Conservation (phyloP, 139 green algal species). For the Chlamydomonas incerta region DNA sequence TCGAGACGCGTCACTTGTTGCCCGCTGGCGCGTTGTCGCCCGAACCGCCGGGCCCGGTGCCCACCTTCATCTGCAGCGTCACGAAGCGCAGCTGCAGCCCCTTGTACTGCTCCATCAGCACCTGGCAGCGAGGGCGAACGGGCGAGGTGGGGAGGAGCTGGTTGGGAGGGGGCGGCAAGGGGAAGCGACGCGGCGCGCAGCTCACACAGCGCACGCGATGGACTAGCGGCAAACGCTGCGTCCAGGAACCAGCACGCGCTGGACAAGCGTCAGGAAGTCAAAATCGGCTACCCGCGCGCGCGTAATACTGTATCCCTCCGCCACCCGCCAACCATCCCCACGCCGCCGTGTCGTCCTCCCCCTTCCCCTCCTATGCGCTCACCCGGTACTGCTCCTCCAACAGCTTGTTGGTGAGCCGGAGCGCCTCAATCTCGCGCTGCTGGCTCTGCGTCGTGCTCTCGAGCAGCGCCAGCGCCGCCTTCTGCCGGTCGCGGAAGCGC, state of each 20-base stretch:
- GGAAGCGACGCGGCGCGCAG: too few species aligned
- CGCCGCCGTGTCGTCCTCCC: background rate
- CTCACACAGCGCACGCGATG: too few species aligned
- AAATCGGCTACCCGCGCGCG: too few species aligned
- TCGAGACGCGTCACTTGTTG: too few species aligned
- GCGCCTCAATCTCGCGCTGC: conserved; percentile 38
- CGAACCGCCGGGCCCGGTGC: too few species aligned
- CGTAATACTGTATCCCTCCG: background rate
- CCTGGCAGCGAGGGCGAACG: background rate
- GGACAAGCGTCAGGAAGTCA: too few species aligned
- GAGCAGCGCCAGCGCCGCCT: conserved; percentile 21
- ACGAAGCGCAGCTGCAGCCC: conserved; percentile 38
- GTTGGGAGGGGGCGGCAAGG: too few species aligned
- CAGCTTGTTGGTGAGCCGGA: conserved; percentile 35
- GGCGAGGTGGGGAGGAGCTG: too few species aligned
- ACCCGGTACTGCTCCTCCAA: conserved; percentile 48
- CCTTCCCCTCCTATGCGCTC: background rate
- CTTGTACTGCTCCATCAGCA: conserved; percentile 38
- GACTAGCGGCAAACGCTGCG: too few species aligned
- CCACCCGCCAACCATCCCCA: background rate
- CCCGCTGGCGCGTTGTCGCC: too few species aligned
- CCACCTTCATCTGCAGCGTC: conserved; percentile 28
- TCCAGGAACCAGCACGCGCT: too few species aligned
- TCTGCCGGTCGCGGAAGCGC: conserved; percentile 42
- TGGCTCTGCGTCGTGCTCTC: conserved; percentile 34